phyloP scores from a whole-genome alignment of 371 early-diverging fungal species.

The Mucor mucedo region DNA sequence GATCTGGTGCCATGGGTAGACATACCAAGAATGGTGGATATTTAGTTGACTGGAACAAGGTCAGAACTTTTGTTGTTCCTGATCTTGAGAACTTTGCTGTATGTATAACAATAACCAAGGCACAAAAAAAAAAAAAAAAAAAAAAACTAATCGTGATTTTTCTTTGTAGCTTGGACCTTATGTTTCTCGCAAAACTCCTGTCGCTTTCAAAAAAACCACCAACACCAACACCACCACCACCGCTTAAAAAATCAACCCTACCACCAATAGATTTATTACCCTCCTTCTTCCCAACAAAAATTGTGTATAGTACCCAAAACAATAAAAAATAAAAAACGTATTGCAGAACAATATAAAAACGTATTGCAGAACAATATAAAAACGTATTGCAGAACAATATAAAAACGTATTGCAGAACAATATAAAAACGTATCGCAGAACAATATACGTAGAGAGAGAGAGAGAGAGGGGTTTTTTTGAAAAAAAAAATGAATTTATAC shows the following conservation, averaged over 20 bases:
- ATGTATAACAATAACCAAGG: slow-evolving; percentile 17
- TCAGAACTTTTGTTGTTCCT: slow-evolving; percentile 83
- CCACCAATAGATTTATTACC: slow-evolving; percentile 3
- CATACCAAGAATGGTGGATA: slow-evolving; percentile 83
- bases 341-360: not conserved
- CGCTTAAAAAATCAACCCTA: not conserved
- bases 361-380: too few species aligned
- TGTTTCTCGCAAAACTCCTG: slow-evolving; percentile 67
- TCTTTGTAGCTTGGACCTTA: slow-evolving; percentile 66
- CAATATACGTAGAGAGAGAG: too few species aligned
- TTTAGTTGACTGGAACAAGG: slow-evolving; percentile 72
- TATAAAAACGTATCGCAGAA: too few species aligned
- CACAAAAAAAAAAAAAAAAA: too few species aligned
- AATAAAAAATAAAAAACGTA: slow-evolving; percentile 6
- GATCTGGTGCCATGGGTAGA: slow-evolving; percentile 84
- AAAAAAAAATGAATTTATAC: not conserved
- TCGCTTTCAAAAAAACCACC: slow-evolving; percentile 12
- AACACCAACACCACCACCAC: not conserved
- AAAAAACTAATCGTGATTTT: not conserved
- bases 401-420: slow-evolving; percentile 3
- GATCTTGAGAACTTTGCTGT: slow-evolving; percentile 76
- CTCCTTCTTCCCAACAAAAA: not conserved
- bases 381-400: too few species aligned
- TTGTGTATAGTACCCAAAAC: slow-evolving; percentile 1
- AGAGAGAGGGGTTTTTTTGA: too few species aligned